These are phyloP conservation scores for Gymnopilus dilepis DNA, from an alignment of 768 basidiomycete species.

Conservation along the genomic window DNA sequence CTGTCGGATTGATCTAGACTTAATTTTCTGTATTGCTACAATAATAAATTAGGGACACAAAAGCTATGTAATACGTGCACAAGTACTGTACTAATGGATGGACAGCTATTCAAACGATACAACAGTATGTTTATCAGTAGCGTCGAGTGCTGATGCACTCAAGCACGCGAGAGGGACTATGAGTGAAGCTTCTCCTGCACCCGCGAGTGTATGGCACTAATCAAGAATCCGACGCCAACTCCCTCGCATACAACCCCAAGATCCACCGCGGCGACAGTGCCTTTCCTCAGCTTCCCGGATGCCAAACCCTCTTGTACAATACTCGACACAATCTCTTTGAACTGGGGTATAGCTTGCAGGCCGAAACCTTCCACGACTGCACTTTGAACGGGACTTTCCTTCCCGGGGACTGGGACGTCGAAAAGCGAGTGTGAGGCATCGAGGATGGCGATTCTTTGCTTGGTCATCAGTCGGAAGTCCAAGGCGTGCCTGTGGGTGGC, in stretches of 20 bases:
- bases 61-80: not conserved
- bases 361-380: constrained; percentile 35
- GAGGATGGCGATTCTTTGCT: constrained; percentile 69
- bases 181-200: constrained; percentile 38
- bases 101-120: not conserved
- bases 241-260: constrained; percentile 68
- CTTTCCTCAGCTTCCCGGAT: constrained; percentile 34
- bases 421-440: constrained; percentile 74
- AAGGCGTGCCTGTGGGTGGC: constrained; percentile 64
- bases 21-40: not conserved
- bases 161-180: constrained; percentile 2
- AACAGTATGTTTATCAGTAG: too few species aligned
- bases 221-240: constrained; percentile 48
- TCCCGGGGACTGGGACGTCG: constrained; percentile 23
- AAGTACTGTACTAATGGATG: too few species aligned
- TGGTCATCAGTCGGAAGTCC: constrained; percentile 77
- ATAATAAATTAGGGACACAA: not conserved
- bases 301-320: constrained; percentile 49
- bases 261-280: constrained; percentile 60
- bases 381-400: not conserved
- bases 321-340: constrained; percentile 53
- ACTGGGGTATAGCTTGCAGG: constrained; percentile 65
- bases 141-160: too few species aligned
- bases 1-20: constrained; percentile 26
- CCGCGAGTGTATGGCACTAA: constrained; percentile 54